A percentile compares a stretch with the other conserved stretches of the same genome.
Evolutionary conservation across 2,329 filamentous ascomycete genomes (phyloP).

Genomic region (Xylariales sp.): DNA sequence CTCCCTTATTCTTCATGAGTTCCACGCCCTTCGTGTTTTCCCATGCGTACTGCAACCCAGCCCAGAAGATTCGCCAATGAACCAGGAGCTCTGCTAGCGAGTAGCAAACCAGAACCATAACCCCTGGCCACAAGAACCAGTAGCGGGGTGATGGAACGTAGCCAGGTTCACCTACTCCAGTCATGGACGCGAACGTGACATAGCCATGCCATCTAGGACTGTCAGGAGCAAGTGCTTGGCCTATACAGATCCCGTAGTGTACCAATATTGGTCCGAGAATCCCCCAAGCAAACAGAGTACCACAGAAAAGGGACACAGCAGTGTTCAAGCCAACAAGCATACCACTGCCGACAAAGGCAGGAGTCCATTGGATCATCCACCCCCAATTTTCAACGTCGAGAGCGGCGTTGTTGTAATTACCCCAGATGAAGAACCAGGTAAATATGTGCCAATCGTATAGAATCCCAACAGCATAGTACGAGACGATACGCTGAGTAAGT

Average conservation of each 20-base stretch:
- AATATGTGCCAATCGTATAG: constrained; percentile 54
- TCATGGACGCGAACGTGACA: constrained; percentile 27
- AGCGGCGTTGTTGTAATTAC: constrained; percentile 43
- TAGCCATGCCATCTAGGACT: constrained; percentile 40
- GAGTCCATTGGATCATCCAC: constrained; percentile 53
- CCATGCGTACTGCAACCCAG: constrained; percentile 41
- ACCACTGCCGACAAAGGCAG: constrained; percentile 54
- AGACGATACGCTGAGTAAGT: constrained; percentile 47
- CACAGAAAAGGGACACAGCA: constrained; percentile 52
- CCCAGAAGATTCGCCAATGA: constrained; percentile 28
- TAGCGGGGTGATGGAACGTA: constrained; percentile 8
- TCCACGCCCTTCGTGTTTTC: constrained; percentile 15
- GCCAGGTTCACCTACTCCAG: neutral
- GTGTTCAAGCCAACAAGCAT: constrained; percentile 57
- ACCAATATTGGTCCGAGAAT: constrained; percentile 54
- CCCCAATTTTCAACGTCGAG: constrained; percentile 54
- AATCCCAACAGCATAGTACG: constrained; percentile 53
- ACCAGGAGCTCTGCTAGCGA: constrained; percentile 4
- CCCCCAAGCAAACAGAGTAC: constrained; percentile 50
- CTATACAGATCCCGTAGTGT: constrained; percentile 45
- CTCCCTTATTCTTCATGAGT: constrained; percentile 10
- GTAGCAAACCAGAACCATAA: constrained; percentile 36
- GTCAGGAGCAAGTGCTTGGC: constrained; percentile 24
- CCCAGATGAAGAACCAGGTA: constrained; percentile 52
- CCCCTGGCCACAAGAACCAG: constrained; percentile 38